Conservation (phyloP, 257 asterid genomes). For the Nicotiana sylvestris region DNA sequence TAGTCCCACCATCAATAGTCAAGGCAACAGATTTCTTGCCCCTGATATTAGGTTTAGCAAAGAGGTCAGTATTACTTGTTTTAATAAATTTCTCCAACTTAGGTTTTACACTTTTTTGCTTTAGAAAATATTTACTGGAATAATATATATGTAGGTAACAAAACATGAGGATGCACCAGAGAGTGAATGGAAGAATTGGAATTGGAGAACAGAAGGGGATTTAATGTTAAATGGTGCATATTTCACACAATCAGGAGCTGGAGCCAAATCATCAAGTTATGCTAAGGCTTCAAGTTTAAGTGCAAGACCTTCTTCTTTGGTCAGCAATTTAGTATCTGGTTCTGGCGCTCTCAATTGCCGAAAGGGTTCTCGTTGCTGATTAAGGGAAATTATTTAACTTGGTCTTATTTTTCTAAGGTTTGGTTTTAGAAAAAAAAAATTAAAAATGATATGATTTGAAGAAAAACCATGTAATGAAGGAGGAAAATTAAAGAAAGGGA, state of each 20-base stretch:
- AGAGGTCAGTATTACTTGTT: conserved; percentile 42
- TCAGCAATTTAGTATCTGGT: conserved; percentile 27
- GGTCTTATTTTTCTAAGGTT: conserved; percentile 26
- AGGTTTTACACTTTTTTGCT: not conserved
- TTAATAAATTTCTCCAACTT: not conserved
- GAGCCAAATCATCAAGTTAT: conserved; percentile 44
- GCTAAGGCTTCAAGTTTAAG: conserved; percentile 44
- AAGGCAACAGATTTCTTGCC: conserved; percentile 82
- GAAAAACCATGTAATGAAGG: conserved; percentile 13
- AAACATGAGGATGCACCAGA: conserved; percentile 68
- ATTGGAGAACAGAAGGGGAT: conserved; percentile 87
- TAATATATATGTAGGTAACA: conserved; percentile 42
- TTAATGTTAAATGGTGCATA: conserved; percentile 79
- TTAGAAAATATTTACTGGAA: not conserved
- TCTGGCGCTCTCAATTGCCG: conserved; percentile 31
- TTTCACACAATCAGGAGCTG: conserved; percentile 59
- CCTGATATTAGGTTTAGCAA: conserved; percentile 48
- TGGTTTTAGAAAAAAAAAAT: not conserved
- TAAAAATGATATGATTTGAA: not conserved
- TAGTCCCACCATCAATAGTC: conserved; percentile 67
- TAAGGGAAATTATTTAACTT: conserved; percentile 1
- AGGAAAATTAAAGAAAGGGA: conserved; percentile 19
- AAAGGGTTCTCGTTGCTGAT: conserved; percentile 38
- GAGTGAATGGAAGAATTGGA: conserved; percentile 65
- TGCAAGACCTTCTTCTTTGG: conserved; percentile 38